phyloP scores from a whole-genome alignment of 768 basidiomycete genomes.

The Pisolithus albus region DNA sequence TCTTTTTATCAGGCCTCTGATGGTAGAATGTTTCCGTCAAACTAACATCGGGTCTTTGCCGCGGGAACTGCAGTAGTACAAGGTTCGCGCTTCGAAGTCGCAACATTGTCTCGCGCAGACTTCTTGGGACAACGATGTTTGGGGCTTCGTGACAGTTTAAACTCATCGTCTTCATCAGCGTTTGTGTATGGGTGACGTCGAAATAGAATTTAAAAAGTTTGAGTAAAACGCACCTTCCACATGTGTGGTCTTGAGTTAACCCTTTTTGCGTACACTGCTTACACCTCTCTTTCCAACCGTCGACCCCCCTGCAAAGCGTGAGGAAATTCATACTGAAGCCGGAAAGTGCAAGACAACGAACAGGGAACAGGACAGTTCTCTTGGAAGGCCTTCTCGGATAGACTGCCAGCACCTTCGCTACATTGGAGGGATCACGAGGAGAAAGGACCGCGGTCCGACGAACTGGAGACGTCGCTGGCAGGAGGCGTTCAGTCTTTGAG shows the following conservation, averaged over 20 bases:
- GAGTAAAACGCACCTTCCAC: neutral
- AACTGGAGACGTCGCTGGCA: neutral
- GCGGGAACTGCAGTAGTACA: neutral
- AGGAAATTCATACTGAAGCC: neutral
- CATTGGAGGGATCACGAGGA: neutral
- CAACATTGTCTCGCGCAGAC: neutral
- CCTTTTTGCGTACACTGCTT: neutral
- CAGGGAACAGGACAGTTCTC: conserved; percentile 5
- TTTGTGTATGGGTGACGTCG: neutral
- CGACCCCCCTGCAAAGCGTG: neutral
- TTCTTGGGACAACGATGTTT: neutral
- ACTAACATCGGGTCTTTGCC: neutral
- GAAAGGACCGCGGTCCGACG: neutral
- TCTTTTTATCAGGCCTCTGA: no score
- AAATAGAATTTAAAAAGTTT: neutral
- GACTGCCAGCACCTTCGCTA: neutral
- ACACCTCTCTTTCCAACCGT: neutral
- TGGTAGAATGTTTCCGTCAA: no score
- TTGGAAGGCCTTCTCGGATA: neutral
- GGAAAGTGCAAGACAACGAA: conserved; percentile 3
- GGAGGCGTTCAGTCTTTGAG: neutral
- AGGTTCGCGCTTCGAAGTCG: neutral
- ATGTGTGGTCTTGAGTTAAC: neutral
- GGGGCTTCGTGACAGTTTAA: neutral
- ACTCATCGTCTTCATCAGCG: neutral